phyloP scores from a whole-genome alignment of 179 eudicot species.

The Silene coronaria region DNA sequence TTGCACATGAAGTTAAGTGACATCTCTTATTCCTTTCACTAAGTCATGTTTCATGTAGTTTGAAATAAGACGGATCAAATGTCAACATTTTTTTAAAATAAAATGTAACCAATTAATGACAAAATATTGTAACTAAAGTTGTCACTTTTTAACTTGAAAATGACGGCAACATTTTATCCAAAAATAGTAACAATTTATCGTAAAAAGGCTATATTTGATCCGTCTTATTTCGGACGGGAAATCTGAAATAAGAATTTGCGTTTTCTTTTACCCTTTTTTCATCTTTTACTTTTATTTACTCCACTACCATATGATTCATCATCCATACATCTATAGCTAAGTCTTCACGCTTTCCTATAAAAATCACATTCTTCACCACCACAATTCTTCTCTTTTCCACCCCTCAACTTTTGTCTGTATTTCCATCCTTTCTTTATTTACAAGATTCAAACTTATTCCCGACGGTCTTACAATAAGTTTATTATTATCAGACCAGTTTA shows the following conservation, averaged over 20 bases:
- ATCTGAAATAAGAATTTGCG: too few relatives aligned
- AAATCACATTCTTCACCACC: constrained; percentile 1
- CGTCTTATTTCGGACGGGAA: too few relatives aligned
- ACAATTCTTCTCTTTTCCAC: constrained; percentile 12
- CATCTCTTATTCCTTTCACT: too few relatives aligned
- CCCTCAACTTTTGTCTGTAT: constrained; percentile 3
- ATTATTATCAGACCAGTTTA: background rate
- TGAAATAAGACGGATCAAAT: too few relatives aligned
- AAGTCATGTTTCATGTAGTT: too few relatives aligned
- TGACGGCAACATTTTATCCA: too few relatives aligned
- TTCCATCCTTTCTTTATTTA: background rate
- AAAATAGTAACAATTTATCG: too few relatives aligned
- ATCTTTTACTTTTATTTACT: background rate
- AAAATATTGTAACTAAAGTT: too few relatives aligned
- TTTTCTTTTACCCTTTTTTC: constrained; percentile 8
- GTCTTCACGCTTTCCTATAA: constrained; percentile 16
- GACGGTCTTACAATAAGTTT: background rate
- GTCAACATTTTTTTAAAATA: too few relatives aligned
- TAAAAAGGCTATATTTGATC: too few relatives aligned
- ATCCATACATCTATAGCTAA: background rate
- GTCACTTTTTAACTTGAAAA: too few relatives aligned
- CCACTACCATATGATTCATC: background rate
- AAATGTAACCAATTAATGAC: too few relatives aligned
- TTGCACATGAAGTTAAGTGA: constrained; percentile 55
- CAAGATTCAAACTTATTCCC: constrained; percentile 18